phyloP scores from a whole-genome alignment of 805 yeast species.

The Torulaspora microellipsoides region DNA sequence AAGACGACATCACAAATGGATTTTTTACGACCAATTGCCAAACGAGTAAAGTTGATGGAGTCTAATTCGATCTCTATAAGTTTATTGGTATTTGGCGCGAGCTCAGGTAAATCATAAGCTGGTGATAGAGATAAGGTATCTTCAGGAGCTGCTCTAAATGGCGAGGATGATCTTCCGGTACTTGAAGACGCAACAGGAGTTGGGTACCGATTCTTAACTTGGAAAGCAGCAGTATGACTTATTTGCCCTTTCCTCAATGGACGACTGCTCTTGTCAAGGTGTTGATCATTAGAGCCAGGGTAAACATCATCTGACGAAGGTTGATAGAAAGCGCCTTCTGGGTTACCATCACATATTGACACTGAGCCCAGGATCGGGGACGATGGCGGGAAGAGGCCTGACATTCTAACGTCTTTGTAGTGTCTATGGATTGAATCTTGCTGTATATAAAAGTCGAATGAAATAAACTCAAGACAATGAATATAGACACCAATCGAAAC shows the following conservation, averaged over 20 bases:
- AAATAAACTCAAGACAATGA: too few species aligned
- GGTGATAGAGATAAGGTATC: conserved; percentile 2
- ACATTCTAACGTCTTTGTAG: background rate
- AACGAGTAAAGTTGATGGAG: conserved; percentile 16
- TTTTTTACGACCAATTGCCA: conserved; percentile 32
- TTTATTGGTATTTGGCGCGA: background rate
- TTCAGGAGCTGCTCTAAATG: conserved; percentile 16
- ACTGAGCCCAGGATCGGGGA: conserved; percentile 32
- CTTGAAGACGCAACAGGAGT: conserved; percentile 72
- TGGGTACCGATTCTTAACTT: conserved; percentile 42
- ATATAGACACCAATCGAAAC: too few species aligned
- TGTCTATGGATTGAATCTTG: too few species aligned
- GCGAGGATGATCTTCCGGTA: conserved; percentile 41
- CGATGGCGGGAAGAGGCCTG: conserved; percentile 36
- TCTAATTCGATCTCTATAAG: conserved; percentile 16
- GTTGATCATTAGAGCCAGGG: background rate
- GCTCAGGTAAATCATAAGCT: background rate
- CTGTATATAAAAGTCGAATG: too few species aligned
- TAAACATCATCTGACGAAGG: conserved; percentile 8
- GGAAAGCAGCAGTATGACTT: conserved; percentile 2
- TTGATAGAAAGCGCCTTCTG: conserved; percentile 16
- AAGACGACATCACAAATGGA: conserved; percentile 30
- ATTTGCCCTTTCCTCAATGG: background rate
- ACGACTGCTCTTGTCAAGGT: background rate
- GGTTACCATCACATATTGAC: conserved; percentile 7